These are phyloP conservation scores for Ehretia macrophylla DNA, from an alignment of 257 asterid genomes.

Conservation along the genomic window DNA sequence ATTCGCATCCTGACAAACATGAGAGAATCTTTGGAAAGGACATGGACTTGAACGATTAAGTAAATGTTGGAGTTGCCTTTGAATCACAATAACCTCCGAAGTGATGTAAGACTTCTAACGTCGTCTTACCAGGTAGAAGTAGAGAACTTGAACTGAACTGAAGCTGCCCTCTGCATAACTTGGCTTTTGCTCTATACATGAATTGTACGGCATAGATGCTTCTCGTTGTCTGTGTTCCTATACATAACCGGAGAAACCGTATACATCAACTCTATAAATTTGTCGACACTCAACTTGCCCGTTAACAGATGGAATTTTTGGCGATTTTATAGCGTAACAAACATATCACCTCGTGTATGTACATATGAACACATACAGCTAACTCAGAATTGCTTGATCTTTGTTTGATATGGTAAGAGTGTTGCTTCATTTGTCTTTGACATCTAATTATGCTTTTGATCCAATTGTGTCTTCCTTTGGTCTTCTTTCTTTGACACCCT, in stretches of 20 bases:
- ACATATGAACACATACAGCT: background rate
- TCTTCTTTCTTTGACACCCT: no score
- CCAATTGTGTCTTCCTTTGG: no score
- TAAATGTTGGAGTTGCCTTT: conserved; percentile 3
- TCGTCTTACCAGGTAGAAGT: background rate
- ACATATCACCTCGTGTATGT: background rate
- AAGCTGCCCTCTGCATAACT: no score
- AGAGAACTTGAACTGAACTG: background rate
- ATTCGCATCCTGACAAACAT: conserved; percentile 4
- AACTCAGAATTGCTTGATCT: background rate
- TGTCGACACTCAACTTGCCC: background rate
- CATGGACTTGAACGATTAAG: background rate
- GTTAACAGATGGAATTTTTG: background rate
- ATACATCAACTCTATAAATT: no score
- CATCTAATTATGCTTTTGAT: no score
- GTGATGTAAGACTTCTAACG: no score
- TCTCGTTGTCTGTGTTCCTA: no score
- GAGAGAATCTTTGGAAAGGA: background rate
- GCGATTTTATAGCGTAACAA: background rate
- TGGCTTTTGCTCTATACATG: no score
- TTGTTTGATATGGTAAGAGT: background rate
- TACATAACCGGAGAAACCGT: no score
- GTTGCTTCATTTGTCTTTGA: no score
- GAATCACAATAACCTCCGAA: background rate
- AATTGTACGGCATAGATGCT: no score